Conservation (phyloP, 192 early-diverging fungal species). For the Chytriomyces sp. region DNA sequence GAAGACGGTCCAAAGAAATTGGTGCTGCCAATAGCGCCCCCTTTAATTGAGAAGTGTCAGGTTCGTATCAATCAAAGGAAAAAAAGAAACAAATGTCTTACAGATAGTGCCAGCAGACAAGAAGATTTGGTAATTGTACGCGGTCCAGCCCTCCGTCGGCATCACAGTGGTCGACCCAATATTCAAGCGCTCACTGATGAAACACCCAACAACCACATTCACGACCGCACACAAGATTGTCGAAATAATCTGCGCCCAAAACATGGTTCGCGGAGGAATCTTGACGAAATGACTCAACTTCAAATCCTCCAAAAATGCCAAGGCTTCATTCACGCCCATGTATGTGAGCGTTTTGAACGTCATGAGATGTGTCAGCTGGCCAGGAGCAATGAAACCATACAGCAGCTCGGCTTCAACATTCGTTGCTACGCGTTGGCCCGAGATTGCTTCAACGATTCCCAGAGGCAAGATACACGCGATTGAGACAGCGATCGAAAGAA, state of each 20-base stretch:
- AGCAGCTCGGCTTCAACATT: slow-evolving; percentile 68
- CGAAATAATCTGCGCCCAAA: slow-evolving; percentile 75
- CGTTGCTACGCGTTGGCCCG: slow-evolving; percentile 58
- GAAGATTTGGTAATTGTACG: slow-evolving; percentile 38
- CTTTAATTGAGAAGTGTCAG: neutral
- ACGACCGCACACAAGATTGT: slow-evolving; percentile 72
- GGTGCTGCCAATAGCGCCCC: slow-evolving; percentile 66
- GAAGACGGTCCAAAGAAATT: slow-evolving; percentile 58
- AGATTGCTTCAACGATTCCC: slow-evolving; percentile 67
- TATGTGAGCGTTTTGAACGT: slow-evolving; percentile 74
- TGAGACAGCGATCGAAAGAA: slow-evolving; percentile 50
- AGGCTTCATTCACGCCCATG: slow-evolving; percentile 63
- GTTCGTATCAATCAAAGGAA: too few species aligned
- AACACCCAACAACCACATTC: slow-evolving; percentile 57
- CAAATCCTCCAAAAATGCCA: slow-evolving; percentile 63
- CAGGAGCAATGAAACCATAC: slow-evolving; percentile 66
- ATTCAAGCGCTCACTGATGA: slow-evolving; percentile 11
- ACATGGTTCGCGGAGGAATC: slow-evolving; percentile 78
- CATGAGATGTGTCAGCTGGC: slow-evolving; percentile 66
- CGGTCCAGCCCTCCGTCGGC: slow-evolving; percentile 17
- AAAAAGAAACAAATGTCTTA: neutral
- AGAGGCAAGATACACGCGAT: slow-evolving; percentile 64
- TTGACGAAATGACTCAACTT: slow-evolving; percentile 76
- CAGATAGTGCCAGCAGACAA: slow-evolving; percentile 29
- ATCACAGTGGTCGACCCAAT: too few species aligned